Evolutionary conservation across 176 grass and related monocot genomes (phyloP).

Genomic region (Bonia amplexicaulis): DNA sequence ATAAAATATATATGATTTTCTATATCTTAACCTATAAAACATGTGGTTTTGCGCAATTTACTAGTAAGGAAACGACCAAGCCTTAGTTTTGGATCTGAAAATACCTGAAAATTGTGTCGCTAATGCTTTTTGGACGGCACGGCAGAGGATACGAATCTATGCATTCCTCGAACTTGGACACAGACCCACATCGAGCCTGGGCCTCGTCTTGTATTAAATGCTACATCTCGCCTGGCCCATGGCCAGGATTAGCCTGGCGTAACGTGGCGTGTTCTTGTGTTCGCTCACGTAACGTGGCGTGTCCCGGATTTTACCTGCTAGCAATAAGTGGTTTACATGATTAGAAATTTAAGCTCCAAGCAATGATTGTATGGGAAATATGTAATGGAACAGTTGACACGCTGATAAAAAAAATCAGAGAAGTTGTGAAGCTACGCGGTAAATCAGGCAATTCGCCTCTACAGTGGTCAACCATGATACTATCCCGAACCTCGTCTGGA

Average conservation of each 20-base stretch:
- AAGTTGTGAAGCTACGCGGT: neutral
- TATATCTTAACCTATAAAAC: no score
- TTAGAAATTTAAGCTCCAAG: neutral
- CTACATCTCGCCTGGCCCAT: neutral
- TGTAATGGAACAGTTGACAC: neutral
- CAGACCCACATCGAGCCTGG: neutral
- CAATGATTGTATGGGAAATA: neutral
- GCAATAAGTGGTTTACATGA: neutral
- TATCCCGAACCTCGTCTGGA: neutral
- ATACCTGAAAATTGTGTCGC: constrained; percentile 27
- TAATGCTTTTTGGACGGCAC: neutral
- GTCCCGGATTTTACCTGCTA: neutral
- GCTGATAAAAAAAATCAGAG: neutral
- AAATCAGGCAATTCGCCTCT: neutral
- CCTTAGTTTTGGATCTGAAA: neutral
- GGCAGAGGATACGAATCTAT: neutral
- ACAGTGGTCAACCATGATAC: neutral
- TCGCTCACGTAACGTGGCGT: constrained; percentile 31
- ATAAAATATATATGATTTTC: no score
- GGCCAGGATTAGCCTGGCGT: constrained; percentile 5
- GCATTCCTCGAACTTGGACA: constrained; percentile 17
- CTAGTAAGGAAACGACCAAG: neutral
- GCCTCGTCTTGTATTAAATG: constrained; percentile 17
- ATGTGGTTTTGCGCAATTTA: no score
- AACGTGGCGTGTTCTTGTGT: constrained; percentile 14